A percentile compares a stretch with the other conserved stretches of the same genome.
These are phyloP conservation scores for Vitis labrusca DNA, from an alignment of 164 flowering plant species.

Conservation along the genomic window DNA sequence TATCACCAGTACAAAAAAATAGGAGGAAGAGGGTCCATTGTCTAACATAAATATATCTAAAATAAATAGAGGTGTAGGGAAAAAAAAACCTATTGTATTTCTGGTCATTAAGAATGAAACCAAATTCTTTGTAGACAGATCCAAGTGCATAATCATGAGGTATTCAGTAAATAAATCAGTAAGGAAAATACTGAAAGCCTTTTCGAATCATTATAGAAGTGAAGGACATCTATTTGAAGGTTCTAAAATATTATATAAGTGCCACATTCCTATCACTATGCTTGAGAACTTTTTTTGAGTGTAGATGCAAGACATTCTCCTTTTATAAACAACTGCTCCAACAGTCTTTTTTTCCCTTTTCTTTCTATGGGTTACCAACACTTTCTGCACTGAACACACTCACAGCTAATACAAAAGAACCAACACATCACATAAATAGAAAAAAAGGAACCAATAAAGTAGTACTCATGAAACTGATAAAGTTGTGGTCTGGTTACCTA, in stretches of 20 bases:
- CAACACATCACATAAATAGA: not conserved
- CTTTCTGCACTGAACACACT: not conserved
- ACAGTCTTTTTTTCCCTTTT: too few species aligned
- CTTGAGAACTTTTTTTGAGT: too few species aligned
- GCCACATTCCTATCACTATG: not conserved
- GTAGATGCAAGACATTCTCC: too few species aligned
- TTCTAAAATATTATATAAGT: not conserved
- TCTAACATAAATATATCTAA: too few species aligned
- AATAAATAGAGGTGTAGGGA: too few species aligned
- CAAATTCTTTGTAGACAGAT: not conserved
- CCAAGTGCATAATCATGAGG: not conserved
- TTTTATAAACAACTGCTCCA: too few species aligned
- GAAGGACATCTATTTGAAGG: not conserved
- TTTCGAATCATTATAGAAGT: not conserved
- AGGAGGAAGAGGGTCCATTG: too few species aligned
- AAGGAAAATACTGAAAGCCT: too few species aligned
- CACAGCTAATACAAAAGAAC: not conserved
- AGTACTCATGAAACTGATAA: not conserved
- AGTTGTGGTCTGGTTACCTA: slow-evolving; percentile 10
- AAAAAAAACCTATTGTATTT: not conserved
- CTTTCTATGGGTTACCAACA: too few species aligned
- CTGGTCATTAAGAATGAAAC: not conserved
- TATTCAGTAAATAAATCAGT: not conserved
- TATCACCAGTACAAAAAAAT: too few species aligned
- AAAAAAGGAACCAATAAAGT: not conserved